Conservation (phyloP, 176 grass and related monocot genomes). For the Lolium perenne region DNA sequence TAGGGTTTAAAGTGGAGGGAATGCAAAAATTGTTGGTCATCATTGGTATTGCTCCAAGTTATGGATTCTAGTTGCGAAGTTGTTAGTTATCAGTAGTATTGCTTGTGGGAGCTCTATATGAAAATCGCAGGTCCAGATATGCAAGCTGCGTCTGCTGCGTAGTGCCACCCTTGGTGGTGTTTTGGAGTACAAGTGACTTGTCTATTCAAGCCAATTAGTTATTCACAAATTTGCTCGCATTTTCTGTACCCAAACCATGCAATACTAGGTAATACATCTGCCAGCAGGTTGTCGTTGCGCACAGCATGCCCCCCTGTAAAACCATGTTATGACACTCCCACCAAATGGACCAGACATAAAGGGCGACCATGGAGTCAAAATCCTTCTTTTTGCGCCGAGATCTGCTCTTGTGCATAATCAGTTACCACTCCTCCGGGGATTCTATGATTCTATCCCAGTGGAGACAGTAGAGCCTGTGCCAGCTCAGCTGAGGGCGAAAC, state of each 20-base stretch:
- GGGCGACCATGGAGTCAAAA: neutral
- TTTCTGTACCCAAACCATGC: neutral
- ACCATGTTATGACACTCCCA: neutral
- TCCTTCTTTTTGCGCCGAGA: neutral
- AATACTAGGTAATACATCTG: neutral
- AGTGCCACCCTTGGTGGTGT: constrained; percentile 8
- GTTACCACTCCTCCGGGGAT: neutral
- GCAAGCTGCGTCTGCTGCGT: neutral
- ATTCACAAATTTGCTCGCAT: neutral
- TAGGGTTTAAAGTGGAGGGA: neutral
- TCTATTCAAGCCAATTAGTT: constrained; percentile 10
- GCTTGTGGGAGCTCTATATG: neutral
- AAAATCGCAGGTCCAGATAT: neutral
- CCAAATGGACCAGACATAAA: neutral
- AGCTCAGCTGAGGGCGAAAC: neutral
- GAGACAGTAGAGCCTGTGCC: neutral
- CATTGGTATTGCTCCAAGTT: neutral
- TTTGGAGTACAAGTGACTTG: constrained; percentile 2
- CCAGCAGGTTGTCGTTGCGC: neutral
- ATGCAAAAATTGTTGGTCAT: neutral
- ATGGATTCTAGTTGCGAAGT: neutral
- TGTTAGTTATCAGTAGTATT: neutral
- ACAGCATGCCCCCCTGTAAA: neutral
- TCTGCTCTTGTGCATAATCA: neutral
- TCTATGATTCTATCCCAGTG: neutral